These are phyloP conservation scores for Globisporangium radiosum DNA, from an alignment of 352 stramenopile species.

Conservation along the genomic window DNA sequence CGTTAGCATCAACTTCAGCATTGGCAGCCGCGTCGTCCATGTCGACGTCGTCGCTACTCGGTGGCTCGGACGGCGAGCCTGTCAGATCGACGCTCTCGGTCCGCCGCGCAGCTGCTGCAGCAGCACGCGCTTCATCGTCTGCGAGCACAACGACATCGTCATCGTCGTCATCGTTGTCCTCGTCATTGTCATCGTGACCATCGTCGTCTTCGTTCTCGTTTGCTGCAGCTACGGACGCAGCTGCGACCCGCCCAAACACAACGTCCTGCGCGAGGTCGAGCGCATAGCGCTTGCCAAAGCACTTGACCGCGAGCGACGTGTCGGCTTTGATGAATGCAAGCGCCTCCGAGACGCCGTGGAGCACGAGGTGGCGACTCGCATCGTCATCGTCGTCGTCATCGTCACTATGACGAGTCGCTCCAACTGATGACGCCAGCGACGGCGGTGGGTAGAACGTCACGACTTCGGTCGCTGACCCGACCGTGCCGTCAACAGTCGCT, in stretches of 20 bases:
- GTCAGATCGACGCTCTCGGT: conserved; percentile 4
- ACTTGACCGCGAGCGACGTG: conserved; percentile 40
- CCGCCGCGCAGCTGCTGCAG: background rate
- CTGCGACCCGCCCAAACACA: conserved; percentile 20
- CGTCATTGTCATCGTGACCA: background rate
- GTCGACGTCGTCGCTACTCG: conserved; percentile 1
- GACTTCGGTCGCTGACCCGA: conserved; percentile 28
- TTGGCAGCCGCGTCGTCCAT: background rate
- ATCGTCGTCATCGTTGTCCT: background rate
- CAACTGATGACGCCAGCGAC: too few species aligned
- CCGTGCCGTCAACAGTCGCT: conserved; percentile 22
- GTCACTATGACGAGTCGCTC: background rate
- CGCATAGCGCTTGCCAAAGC: conserved; percentile 61
- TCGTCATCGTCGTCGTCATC: conserved; percentile 10
- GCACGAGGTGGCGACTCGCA: conserved; percentile 13
- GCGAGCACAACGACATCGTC: background rate
- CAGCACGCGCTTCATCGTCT: conserved; percentile 7
- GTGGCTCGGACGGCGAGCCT: background rate
- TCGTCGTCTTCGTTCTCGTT: too few species aligned
- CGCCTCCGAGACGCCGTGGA: conserved; percentile 48
- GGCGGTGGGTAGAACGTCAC: conserved; percentile 28
- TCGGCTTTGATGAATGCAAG: conserved; percentile 54
- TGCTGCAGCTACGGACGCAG: background rate
- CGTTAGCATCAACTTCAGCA: background rate
- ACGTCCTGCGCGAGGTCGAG: conserved; percentile 35